phyloP scores from a whole-genome alignment of 768 basidiomycete species.

The Lyophyllum shimeji region DNA sequence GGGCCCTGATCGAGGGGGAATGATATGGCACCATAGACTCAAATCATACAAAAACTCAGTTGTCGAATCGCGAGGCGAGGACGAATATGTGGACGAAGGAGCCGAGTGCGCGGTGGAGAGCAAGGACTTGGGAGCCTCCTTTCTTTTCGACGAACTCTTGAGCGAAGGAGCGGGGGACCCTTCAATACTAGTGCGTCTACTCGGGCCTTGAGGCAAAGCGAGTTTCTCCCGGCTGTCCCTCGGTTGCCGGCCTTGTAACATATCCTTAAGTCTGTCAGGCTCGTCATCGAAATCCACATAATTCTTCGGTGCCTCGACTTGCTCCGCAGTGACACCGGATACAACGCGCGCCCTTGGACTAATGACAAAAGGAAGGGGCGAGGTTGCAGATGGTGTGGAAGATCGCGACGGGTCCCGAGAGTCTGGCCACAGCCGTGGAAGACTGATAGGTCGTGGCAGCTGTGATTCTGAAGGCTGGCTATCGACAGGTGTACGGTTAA shows the following conservation, averaged over 20 bases:
- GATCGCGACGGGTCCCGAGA: constrained; percentile 33
- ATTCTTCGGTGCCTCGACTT: constrained; percentile 75
- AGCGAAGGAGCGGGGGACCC: constrained; percentile 26
- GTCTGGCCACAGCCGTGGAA: constrained; percentile 16
- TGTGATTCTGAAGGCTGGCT: constrained; percentile 10
- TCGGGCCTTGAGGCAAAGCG: neutral
- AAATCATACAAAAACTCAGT: constrained; percentile 26
- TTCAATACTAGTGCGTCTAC: neutral
- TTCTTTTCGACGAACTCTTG: constrained; percentile 26
- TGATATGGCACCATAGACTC: constrained; percentile 39
- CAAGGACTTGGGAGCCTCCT: constrained; percentile 40
- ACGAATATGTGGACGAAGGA: constrained; percentile 37
- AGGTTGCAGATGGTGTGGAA: constrained; percentile 38
- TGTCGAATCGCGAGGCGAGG: constrained; percentile 31
- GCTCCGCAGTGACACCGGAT: constrained; percentile 68
- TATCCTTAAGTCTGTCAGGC: constrained; percentile 69
- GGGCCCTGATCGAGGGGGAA: constrained; percentile 44
- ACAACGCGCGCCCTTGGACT: constrained; percentile 62
- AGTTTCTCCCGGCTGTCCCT: constrained; percentile 32
- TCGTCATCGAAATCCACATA: constrained; percentile 85
- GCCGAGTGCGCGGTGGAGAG: constrained; percentile 47
- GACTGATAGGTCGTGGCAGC: constrained; percentile 20
- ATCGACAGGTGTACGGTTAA: constrained; percentile 10
- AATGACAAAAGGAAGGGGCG: constrained; percentile 50
- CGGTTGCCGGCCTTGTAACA: constrained; percentile 56